Percentiles rank a stretch among this genome's conserved stretches.
Evolutionary conservation across 352 stramenopile genomes (phyloP).

Genomic region (Aphanomyces cochlioides): DNA sequence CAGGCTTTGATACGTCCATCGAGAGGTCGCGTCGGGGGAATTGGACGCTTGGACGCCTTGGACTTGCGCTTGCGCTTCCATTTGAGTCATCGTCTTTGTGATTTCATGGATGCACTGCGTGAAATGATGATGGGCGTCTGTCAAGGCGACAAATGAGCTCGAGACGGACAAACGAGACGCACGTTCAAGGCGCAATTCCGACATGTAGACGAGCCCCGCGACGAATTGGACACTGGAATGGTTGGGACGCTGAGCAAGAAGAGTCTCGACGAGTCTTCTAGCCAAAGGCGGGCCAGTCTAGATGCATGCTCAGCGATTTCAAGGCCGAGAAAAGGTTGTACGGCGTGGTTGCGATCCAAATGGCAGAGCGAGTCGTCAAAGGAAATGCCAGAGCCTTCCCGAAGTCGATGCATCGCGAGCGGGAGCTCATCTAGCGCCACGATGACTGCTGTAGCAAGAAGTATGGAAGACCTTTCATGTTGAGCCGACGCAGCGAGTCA

Average conservation of each 20-base stretch:
- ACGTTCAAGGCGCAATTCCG: constrained; percentile 17
- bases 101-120: constrained; percentile 15
- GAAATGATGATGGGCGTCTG: constrained; percentile 20
- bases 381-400: constrained; percentile 12
- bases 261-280: not conserved
- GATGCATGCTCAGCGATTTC: not conserved
- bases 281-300: not conserved
- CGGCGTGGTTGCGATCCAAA: not conserved
- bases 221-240: constrained; percentile 18
- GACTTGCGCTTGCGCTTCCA: not conserved
- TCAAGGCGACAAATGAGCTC: no score
- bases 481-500: constrained; percentile 42
- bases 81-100: not conserved
- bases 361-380: constrained; percentile 27
- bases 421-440: constrained; percentile 10
- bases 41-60: not conserved
- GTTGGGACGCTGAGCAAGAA: not conserved
- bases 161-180: not conserved
- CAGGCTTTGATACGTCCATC: constrained; percentile 23
- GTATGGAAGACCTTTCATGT: not conserved
- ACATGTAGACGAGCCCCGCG: constrained; percentile 22
- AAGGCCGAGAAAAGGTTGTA: no score
- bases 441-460: not conserved
- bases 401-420: constrained; percentile 10
- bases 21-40: not conserved